Conservation (phyloP, 495 filamentous ascomycete genomes). For the Jackrogersella minutella region DNA sequence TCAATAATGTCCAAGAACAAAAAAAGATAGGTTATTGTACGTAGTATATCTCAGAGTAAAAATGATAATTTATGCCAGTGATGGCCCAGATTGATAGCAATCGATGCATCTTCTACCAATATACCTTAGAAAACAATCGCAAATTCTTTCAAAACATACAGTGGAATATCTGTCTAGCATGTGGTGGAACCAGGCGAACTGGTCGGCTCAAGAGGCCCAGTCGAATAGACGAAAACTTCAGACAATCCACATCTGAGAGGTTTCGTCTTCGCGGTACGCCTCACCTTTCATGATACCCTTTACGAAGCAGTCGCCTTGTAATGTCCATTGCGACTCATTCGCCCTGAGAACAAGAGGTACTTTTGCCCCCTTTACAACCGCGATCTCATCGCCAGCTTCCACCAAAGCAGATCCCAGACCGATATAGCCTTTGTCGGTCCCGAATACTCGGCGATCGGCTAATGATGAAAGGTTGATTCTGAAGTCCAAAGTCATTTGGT, state of each 20-base stretch:
- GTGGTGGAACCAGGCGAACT: too few relatives aligned
- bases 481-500: constrained; percentile 32
- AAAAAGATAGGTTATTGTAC: neutral
- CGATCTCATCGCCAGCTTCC: constrained; percentile 31
- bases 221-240: neutral
- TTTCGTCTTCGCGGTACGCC: constrained; percentile 31
- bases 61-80: neutral
- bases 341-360: constrained; percentile 28
- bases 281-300: constrained; percentile 36
- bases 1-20: constrained; percentile 5
- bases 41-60: constrained; percentile 2
- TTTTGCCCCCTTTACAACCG: constrained; percentile 32
- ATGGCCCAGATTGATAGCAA: neutral
- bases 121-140: neutral
- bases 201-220: too few relatives aligned
- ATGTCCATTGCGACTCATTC: constrained; percentile 18
- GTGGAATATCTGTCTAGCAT: too few relatives aligned
- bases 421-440: constrained; percentile 32
- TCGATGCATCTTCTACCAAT: neutral
- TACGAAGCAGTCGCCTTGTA: constrained; percentile 38
- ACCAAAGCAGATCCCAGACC: constrained; percentile 31
- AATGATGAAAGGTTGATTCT: constrained; percentile 30
- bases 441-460: constrained; percentile 33
- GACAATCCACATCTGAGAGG: constrained; percentile 26
- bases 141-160: neutral